Evolutionary conservation across 2,329 filamentous ascomycete species (phyloP).

Genomic region (Diaporthe humulicola): DNA sequence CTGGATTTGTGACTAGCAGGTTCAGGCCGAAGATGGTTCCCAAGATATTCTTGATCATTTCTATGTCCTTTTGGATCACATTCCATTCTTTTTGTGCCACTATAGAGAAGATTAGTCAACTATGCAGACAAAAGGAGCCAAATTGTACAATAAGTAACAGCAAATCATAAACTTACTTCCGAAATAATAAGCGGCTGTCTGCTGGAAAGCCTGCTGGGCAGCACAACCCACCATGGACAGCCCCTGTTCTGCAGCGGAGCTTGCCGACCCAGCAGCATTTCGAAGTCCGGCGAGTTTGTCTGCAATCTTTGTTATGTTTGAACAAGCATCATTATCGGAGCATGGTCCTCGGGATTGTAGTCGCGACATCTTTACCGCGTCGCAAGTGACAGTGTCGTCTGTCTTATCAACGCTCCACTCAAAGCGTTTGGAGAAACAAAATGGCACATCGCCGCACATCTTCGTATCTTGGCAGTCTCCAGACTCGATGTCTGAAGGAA

Average conservation of each 20-base stretch:
- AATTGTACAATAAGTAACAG: neutral
- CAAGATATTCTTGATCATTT: slow-evolving; percentile 6
- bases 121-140: too few species aligned
- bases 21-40: neutral
- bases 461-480: neutral
- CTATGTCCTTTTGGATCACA: neutral
- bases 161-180: neutral
- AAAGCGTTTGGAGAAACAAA: slow-evolving; percentile 23
- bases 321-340: neutral
- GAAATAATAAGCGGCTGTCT: slow-evolving; percentile 29
- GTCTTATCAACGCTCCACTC: neutral
- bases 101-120: neutral
- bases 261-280: neutral
- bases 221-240: slow-evolving; percentile 23
- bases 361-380: neutral
- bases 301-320: slow-evolving; percentile 20
- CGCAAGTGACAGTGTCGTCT: neutral
- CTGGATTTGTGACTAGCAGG: neutral
- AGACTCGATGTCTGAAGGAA: neutral
- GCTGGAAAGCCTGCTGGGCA: slow-evolving; percentile 21
- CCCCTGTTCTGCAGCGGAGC: slow-evolving; percentile 4
- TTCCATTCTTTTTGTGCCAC: slow-evolving; percentile 27
- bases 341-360: neutral
- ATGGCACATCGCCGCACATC: neutral
- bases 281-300: slow-evolving; percentile 7